Conservation (phyloP, 768 basidiomycete genomes). For the Mycena rosella region DNA sequence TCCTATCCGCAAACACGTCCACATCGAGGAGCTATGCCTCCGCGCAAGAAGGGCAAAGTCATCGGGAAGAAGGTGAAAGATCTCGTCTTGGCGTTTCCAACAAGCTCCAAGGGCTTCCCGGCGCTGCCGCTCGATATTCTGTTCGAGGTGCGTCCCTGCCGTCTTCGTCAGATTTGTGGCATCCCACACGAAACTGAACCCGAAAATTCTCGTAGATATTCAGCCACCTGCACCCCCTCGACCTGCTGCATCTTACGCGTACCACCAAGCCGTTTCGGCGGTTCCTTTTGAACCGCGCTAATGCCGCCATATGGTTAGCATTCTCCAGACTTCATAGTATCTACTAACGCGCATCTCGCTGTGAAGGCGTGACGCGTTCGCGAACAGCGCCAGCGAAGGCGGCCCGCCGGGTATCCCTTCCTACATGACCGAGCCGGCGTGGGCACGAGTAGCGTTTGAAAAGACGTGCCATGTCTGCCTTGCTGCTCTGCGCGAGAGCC, state of each 20-base stretch:
- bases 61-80: neutral
- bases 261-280: conserved; percentile 30
- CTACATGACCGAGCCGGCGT: conserved; percentile 17
- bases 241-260: conserved; percentile 25
- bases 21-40: no score
- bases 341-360: no score
- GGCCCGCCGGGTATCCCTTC: conserved; percentile 22
- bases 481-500: conserved; percentile 11
- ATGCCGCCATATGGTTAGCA: conserved; percentile 28
- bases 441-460: conserved; percentile 27
- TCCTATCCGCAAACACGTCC: no score
- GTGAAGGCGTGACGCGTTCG: conserved; percentile 31
- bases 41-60: neutral
- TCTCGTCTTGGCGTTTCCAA: neutral
- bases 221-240: conserved; percentile 38
- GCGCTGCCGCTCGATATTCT: conserved; percentile 25
- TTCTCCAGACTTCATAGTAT: no score
- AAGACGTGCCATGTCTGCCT: conserved; percentile 25
- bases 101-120: neutral
- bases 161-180: no score
- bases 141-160: conserved; percentile 26
- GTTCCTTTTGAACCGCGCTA: conserved; percentile 28
- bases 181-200: neutral
- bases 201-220: conserved; percentile 44
- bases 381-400: neutral